Conservation (phyloP, 192 early-diverging fungal species). For the Chytriomyces sp. region DNA sequence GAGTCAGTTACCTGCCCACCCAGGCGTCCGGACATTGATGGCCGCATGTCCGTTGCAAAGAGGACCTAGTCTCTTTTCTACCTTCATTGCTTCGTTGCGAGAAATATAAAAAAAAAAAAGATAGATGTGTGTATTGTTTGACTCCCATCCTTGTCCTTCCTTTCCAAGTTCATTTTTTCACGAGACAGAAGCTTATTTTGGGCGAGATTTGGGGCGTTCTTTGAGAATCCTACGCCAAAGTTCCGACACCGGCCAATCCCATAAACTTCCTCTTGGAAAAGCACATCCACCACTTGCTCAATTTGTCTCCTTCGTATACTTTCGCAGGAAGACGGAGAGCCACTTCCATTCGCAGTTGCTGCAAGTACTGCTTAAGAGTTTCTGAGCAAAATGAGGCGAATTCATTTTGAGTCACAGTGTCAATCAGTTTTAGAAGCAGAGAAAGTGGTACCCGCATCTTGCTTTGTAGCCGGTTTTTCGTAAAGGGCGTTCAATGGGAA, state of each 20-base stretch:
- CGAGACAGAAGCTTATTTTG: no score
- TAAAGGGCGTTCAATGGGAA: constrained; percentile 96
- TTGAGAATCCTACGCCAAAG: constrained; percentile 18
- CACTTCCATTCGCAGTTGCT: constrained; percentile 89
- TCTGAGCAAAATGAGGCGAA: constrained; percentile 54
- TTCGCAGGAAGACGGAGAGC: constrained; percentile 73
- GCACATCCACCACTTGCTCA: constrained; percentile 99
- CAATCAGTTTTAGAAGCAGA: background rate
- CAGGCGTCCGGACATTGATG: no score
- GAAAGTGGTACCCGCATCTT: constrained; percentile 72
- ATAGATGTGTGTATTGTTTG: no score
- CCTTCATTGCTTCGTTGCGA: no score
- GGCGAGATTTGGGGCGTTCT: no score
- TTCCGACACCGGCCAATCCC: constrained; percentile 72
- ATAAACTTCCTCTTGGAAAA: constrained; percentile 99
- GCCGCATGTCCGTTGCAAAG: no score
- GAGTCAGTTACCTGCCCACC: no score
- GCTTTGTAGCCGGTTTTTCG: constrained; percentile 67
- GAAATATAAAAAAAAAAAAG: no score
- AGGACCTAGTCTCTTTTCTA: no score
- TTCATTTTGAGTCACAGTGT: background rate
- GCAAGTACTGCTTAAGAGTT: constrained; percentile 81
- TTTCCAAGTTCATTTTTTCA: no score
- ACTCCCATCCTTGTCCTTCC: no score
- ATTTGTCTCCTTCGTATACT: constrained; percentile 80